A percentile compares a stretch with the other conserved stretches of the same genome.
Evolutionary conservation across 2,329 filamentous ascomycete species (phyloP).

Genomic region (Torrubiella hemipterigena): DNA sequence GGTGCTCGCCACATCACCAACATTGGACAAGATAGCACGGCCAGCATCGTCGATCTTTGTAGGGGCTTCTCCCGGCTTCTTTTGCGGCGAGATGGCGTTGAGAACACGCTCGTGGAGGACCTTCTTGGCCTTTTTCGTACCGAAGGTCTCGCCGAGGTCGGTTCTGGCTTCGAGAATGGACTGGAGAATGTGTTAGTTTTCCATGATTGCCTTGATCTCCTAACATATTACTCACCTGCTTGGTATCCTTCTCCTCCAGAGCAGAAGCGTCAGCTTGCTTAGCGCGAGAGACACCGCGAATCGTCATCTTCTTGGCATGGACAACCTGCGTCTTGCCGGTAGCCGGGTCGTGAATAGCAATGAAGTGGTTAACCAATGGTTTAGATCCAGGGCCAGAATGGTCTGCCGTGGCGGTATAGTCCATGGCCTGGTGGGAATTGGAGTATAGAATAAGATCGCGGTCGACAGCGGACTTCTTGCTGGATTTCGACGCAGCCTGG

Average conservation of each 20-base stretch:
- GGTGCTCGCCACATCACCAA: constrained; percentile 47
- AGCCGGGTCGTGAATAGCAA: constrained; percentile 51
- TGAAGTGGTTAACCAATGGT: constrained; percentile 45
- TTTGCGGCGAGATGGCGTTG: constrained; percentile 52
- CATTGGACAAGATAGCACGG: constrained; percentile 48
- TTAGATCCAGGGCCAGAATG: constrained; percentile 14
- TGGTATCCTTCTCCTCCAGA: constrained; percentile 19
- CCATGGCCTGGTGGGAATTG: constrained; percentile 40
- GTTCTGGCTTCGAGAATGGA: constrained; percentile 50
- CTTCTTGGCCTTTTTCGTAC: constrained; percentile 78
- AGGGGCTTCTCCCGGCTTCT: constrained; percentile 21
- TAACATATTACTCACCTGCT: constrained; percentile 13
- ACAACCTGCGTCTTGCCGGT: constrained; percentile 48
- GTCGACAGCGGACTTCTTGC: constrained; percentile 26
- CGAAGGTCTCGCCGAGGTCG: constrained; percentile 65
- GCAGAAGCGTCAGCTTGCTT: constrained; percentile 39
- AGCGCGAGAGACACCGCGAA: constrained; percentile 44
- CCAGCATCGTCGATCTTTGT: constrained; percentile 42
- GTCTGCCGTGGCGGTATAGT: constrained; percentile 46
- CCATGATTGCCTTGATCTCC: constrained; percentile 6
- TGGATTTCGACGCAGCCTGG: constrained; percentile 19
- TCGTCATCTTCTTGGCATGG: constrained; percentile 51
- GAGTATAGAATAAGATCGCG: constrained; percentile 46
- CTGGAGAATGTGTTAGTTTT: constrained; percentile 23
- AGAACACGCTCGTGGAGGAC: constrained; percentile 55